phyloP scores from a whole-genome alignment of 169 alveolate species.

The Eimeria falciformis region DNA sequence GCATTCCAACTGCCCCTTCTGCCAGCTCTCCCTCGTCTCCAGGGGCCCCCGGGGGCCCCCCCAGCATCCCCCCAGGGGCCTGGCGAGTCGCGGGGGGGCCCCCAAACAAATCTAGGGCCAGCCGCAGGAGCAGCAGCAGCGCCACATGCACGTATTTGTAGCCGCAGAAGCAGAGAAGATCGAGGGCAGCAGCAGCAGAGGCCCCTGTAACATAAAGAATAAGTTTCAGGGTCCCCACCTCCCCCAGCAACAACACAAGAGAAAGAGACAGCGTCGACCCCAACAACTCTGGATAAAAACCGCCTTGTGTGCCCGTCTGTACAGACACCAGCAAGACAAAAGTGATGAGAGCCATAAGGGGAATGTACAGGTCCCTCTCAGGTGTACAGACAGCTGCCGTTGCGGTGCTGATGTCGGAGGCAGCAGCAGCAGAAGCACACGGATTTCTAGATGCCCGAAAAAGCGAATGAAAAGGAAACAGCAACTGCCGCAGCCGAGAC shows the following conservation, averaged over 20 bases:
- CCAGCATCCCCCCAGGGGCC: neutral
- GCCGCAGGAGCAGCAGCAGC: conserved; percentile 25
- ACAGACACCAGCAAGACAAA: conserved; percentile 47
- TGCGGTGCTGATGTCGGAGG: conserved; percentile 4
- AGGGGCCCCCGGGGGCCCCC: neutral
- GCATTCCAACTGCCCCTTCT: neutral
- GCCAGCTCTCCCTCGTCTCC: neutral
- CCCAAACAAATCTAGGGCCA: neutral
- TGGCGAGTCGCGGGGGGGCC: neutral
- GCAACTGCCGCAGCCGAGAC: conserved; percentile 44
- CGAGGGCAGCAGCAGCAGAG: conserved; percentile 23
- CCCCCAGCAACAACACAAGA: conserved; percentile 20
- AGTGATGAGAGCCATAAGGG: conserved; percentile 62
- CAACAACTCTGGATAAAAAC: conserved; percentile 51
- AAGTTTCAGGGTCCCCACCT: conserved; percentile 14
- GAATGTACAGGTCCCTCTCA: conserved; percentile 42
- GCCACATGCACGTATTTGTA: conserved; percentile 60
- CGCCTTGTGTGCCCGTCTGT: conserved; percentile 20
- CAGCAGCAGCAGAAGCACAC: neutral
- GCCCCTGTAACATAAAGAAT: conserved; percentile 43
- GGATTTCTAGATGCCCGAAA: conserved; percentile 10
- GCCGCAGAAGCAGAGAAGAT: conserved; percentile 69
- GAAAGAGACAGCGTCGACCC: conserved; percentile 49
- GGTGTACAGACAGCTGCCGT: neutral
- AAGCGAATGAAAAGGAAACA: conserved; percentile 47